Evolutionary conservation across 129 eudicot genomes (phyloP).

Genomic region (Oenanthe sinensis): DNA sequence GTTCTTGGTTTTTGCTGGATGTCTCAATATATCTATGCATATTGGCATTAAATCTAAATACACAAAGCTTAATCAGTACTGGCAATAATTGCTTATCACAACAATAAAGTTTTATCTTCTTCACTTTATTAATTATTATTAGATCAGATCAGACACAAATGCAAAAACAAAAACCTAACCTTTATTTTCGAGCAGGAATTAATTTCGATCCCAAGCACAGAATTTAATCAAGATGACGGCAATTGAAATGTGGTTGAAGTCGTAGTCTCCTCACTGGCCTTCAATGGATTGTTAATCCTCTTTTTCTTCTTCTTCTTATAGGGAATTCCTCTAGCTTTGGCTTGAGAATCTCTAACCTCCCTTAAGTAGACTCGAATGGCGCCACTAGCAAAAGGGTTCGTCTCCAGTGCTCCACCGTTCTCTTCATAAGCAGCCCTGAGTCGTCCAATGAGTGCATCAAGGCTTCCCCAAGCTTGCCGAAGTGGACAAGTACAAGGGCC

Average conservation of each 20-base stretch:
- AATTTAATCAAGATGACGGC: slow-evolving; percentile 28
- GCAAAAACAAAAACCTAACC: slow-evolving; percentile 11
- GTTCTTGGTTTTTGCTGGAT: neutral
- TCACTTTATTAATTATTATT: neutral
- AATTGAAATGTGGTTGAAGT: slow-evolving; percentile 28
- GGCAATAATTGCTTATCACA: too few relatives aligned
- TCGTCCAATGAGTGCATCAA: slow-evolving; percentile 64
- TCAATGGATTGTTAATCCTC: slow-evolving; percentile 23
- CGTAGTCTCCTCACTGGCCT: slow-evolving; percentile 24
- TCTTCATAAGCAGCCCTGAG: slow-evolving; percentile 73
- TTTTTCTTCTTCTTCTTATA: slow-evolving; percentile 73
- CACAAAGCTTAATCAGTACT: neutral
- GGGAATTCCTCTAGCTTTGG: slow-evolving; percentile 63
- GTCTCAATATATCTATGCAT: too few relatives aligned
- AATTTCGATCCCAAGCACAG: neutral
- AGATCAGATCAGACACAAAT: neutral
- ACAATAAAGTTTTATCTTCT: too few relatives aligned
- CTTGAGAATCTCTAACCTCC: slow-evolving; percentile 61
- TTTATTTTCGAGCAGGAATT: slow-evolving; percentile 11
- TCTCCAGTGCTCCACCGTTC: slow-evolving; percentile 55
- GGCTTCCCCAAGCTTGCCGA: slow-evolving; percentile 78
- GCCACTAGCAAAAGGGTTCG: slow-evolving; percentile 67
- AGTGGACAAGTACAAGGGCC: slow-evolving; percentile 75
- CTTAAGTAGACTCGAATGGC: slow-evolving; percentile 53
- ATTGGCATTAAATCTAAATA: neutral